Conservation (phyloP, 331 rosid genomes). For the Spiraea crenata region DNA sequence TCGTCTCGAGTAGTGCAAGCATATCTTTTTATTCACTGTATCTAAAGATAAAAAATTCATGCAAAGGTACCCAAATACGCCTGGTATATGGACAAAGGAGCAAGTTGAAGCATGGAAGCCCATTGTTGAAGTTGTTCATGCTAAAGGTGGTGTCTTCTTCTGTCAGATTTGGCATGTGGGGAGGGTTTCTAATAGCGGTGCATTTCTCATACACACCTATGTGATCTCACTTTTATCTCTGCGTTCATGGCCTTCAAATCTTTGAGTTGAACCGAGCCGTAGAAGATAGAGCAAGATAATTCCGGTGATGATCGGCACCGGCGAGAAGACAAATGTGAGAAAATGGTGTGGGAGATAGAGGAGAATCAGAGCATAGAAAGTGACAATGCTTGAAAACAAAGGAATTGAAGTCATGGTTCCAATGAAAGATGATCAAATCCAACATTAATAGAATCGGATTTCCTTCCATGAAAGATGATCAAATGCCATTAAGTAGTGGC, state of each 20-base stretch:
- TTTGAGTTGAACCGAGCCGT: constrained; percentile 66
- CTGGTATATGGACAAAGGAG: no score
- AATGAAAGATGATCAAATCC: constrained; percentile 27
- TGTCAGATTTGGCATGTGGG: no score
- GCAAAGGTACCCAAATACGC: no score
- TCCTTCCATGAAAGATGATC: constrained; percentile 34
- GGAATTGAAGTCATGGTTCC: constrained; percentile 46
- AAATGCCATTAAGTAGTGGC: constrained; percentile 31
- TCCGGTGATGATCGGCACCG: constrained; percentile 48
- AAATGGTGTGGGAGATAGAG: constrained; percentile 57
- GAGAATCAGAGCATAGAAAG: constrained; percentile 50
- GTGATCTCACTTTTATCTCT: no score
- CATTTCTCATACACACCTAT: no score
- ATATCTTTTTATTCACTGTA: no score
- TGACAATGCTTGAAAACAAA: constrained; percentile 60
- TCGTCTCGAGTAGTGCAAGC: no score
- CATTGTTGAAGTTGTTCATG: no score
- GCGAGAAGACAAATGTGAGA: constrained; percentile 50
- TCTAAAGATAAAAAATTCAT: no score
- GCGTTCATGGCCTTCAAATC: constrained; percentile 1
- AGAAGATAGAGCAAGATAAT: constrained; percentile 49
- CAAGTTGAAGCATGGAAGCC: no score
- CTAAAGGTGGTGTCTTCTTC: no score
- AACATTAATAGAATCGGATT: not conserved
- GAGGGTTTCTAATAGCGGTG: no score